Evolutionary conservation across 2,329 filamentous ascomycete species (phyloP), one percentile per base, ranked within the genome.

Genomic region (Arthroderma uncinatum): DNA sequence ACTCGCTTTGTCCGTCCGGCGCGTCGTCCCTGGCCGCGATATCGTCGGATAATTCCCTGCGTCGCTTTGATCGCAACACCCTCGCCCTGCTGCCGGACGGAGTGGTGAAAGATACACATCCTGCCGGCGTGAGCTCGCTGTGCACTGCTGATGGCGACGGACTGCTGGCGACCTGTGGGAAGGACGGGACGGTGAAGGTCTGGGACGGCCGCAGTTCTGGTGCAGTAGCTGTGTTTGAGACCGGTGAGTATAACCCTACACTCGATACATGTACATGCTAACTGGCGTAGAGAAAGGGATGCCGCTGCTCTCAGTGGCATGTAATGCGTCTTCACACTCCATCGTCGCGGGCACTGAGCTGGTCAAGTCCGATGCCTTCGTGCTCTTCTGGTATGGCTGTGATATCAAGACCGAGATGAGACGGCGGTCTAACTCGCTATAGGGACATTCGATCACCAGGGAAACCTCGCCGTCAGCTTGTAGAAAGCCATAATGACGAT

Each of bases 291-390:
- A 74, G 36, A 76, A 74, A 59, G 71, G 74, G 39, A 72, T 76
- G 3, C 72, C 77, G 30, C 73, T 82, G 50, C 76, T 82, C 23
- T 78, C 81, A 12, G 66, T 83, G 16, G 75, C 77, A 28, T 78
- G 75, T 61, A 72, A 74, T 60, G 67, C 70, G 4, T 66, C 67
- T 37, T 71, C 72, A 10, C 74, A 78, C 58, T 73, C 73, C 50
- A 65, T 83, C 42, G 80, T 78, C 53, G 76, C 78, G 7, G 81
- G 81, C 1, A 81, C 79, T 1, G 81, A 84, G 63, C 71, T 80
- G 16, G 71, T 66, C 21, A 70, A 71, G 16, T 70, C 67, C 2
- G 72, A 74, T 60, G 73, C 74, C 4, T 63, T 70, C 50, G 70
- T 76, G 47, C 63, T 68, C 50, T 69, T 75, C 60, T 76, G 74